A percentile compares a stretch with the other conserved stretches of the same genome.
Evolutionary conservation across 176 grass and related monocot genomes (phyloP).

Genomic region (Avena insularis): DNA sequence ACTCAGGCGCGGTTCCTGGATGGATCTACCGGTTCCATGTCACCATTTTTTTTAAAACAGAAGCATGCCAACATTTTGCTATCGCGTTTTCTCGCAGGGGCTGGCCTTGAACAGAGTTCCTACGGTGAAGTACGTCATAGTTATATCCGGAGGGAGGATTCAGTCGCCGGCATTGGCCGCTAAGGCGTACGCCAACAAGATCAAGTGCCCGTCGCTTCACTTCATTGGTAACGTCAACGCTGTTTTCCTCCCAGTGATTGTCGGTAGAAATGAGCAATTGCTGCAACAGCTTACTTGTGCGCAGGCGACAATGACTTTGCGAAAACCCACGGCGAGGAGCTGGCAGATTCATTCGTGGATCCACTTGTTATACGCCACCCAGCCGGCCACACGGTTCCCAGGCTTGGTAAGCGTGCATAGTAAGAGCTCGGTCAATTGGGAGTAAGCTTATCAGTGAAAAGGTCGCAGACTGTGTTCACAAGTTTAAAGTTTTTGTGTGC

Average conservation of each 20-base stretch:
- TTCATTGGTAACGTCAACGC: conserved; percentile 53
- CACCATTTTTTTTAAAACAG: neutral
- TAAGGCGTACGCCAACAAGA: conserved; percentile 66
- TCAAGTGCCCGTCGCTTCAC: conserved; percentile 72
- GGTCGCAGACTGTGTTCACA: neutral
- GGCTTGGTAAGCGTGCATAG: conserved; percentile 56
- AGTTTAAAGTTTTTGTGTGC: neutral
- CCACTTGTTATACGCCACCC: conserved; percentile 74
- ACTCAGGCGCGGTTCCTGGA: neutral
- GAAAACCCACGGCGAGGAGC: conserved; percentile 54
- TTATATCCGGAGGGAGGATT: conserved; percentile 77
- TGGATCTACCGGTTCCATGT: neutral
- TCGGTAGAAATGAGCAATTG: neutral
- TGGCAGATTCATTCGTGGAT: conserved; percentile 60
- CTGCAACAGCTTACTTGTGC: neutral
- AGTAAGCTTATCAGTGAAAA: neutral
- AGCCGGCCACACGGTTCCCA: conserved; percentile 78
- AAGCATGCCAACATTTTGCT: conserved; percentile 3
- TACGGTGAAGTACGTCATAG: conserved; percentile 62
- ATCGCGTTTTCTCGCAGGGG: conserved; percentile 51
- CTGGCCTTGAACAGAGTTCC: conserved; percentile 70
- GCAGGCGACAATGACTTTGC: conserved; percentile 72
- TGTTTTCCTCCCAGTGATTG: neutral
- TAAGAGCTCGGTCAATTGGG: neutral
- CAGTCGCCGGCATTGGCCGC: conserved; percentile 45